Base-by-base conservation (phyloP, 192 early-diverging fungal species). In the Backusella mclennaniae region DNA sequence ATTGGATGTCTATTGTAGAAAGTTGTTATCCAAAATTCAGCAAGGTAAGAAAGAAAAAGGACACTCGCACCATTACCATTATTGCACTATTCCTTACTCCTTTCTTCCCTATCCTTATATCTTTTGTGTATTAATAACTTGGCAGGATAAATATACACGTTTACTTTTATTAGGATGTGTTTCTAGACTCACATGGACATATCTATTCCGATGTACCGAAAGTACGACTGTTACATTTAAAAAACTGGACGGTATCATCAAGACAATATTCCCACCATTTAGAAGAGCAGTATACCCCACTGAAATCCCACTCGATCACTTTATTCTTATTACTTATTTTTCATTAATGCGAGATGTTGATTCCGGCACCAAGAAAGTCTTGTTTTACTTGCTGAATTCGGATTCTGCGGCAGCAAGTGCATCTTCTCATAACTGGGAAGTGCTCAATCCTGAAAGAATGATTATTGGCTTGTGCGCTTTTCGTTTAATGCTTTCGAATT, bases 201-300 rank as follows among this genome's bases (percentile, higher is more conserved):
- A 96, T 77, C 79, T 99, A 23, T 98, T 96, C 80, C 92, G 97
- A 63, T 96, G 93, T 75, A 89, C 87, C 1, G 97, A 97, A 74
- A 82, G 90, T 33, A 87, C 76, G 0, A 81, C 79, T 9, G 80
- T 80, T 2, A 86, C 85, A 2, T 84, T 87, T 74, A 82, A 87
- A 52, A 85, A 83, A 15, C 76, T 94, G 17, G 89, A 90, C 52
- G 77, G 63, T 1, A 85, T 95, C 31, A 79, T 90, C 31, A 90
- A 87, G 73, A 81, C 85, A 35, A 67, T 96, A 73, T 94, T 94
- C 70, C 93, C 93, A 17, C 56, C 86, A 0, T 84, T 84, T 59
- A 75, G 89, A 14, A 82, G 87, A 26, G 81, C 87, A 17, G 83
- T 92, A n/a, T 75, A 80, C 3, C 89, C 93, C 14, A 63, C 86